These are phyloP conservation scores for Curvularia eragrostidis DNA, from an alignment of 2,329 filamentous ascomycete genomes.

Conservation along the genomic window DNA sequence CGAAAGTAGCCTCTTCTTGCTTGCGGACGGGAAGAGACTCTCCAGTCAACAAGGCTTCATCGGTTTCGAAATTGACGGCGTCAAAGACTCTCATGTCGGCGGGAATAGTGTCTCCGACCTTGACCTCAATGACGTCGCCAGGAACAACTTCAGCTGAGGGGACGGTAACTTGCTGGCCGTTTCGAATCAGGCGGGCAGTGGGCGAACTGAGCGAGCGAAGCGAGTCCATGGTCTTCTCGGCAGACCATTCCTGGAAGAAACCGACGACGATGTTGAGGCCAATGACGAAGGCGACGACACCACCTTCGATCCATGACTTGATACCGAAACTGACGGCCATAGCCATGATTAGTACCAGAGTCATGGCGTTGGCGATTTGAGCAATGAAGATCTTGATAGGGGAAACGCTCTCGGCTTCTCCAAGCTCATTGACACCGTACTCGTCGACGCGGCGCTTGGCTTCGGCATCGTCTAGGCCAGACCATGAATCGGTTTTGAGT, in stretches of 20 bases:
- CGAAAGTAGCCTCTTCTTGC: conserved; percentile 62
- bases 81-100: conserved; percentile 66
- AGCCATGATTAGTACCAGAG: conserved; percentile 64
- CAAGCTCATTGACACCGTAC: conserved; percentile 73
- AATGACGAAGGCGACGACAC: conserved; percentile 56
- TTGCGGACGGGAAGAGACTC: conserved; percentile 73
- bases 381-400: conserved; percentile 76
- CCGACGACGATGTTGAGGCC: conserved; percentile 54
- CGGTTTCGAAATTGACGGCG: conserved; percentile 76
- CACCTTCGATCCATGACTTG: conserved; percentile 56
- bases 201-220: conserved; percentile 54
- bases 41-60: conserved; percentile 74
- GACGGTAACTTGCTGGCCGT: conserved; percentile 60
- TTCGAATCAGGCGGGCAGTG: conserved; percentile 57
- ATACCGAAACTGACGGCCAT: conserved; percentile 59
- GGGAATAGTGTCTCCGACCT: conserved; percentile 71
- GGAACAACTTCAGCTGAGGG: conserved; percentile 66
- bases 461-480: conserved; percentile 67
- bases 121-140: conserved; percentile 69
- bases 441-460: conserved; percentile 65
- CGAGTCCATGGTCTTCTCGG: conserved; percentile 58
- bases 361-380: conserved; percentile 80
- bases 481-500: conserved; percentile 69
- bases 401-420: conserved; percentile 70
- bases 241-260: conserved; percentile 56